phyloP scores from a whole-genome alignment of 2,329 filamentous ascomycete species.

The Dryadomyces sulphureus region DNA sequence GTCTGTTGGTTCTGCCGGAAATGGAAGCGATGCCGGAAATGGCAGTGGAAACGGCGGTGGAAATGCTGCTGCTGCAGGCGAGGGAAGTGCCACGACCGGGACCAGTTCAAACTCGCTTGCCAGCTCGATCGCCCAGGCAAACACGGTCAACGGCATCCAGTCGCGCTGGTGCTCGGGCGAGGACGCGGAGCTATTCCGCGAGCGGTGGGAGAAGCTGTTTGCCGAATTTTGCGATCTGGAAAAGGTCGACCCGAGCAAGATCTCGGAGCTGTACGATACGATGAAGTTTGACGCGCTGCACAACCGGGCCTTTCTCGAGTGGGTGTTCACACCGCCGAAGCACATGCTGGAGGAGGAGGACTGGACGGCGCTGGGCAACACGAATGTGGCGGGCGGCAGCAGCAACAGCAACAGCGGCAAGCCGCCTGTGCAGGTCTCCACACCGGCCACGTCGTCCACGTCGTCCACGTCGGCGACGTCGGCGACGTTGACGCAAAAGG shows the following conservation, averaged over 20 bases:
- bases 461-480: conserved; percentile 9
- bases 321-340: conserved; percentile 84
- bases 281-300: conserved; percentile 99
- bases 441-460: not conserved
- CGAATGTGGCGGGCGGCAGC: conserved; percentile 18
- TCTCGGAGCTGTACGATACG: conserved; percentile 94
- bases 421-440: conserved; percentile 22
- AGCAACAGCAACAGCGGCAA: conserved; percentile 17
- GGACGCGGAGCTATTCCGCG: conserved; percentile 84
- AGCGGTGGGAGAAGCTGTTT: conserved; percentile 97
- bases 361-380: conserved; percentile 16
- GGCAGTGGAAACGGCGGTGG: conserved; percentile 12
- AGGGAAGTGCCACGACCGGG: conserved; percentile 13
- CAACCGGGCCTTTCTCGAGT: conserved; percentile 91
- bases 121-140: conserved; percentile 33
- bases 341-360: conserved; percentile 59
- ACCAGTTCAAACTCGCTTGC: conserved; percentile 24
- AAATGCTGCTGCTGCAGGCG: conserved; percentile 22
- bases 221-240: conserved; percentile 91
- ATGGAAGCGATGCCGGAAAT: not conserved
- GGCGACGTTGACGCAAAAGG: conserved; percentile 14
- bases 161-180: conserved; percentile 92
- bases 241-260: conserved; percentile 97
- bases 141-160: conserved; percentile 58
- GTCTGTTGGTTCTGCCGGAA: not conserved